Base-by-base conservation (phyloP, 805 yeast genomes). In the Candida peoriensis region DNA sequence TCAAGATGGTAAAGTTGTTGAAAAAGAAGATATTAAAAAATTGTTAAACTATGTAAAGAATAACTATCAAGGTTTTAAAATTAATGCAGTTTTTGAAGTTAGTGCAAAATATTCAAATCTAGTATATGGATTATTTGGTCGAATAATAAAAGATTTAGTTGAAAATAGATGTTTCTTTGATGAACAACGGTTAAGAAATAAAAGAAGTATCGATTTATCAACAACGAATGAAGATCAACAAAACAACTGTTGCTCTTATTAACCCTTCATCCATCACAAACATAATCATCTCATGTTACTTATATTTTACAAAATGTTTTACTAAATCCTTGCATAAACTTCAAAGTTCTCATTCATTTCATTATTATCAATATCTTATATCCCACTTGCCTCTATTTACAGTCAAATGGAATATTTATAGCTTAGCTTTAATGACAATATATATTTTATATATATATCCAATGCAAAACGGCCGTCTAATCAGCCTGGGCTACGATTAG, bases 71-170 rank as follows among this genome's bases (percentile, higher is more conserved):
- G 47, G 50, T 9, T 47, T 66, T 17, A 52, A 47, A 14, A 60
- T 69, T 24, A 55, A 60, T 19, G 71, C 70, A 2, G 63, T 64
- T 29, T 69, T 65, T 42, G 74, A 68, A 48, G 70, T 69, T 13
- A 68, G 70, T 41, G 72, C 73, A 19, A 66, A 63, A 45, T 62
- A 65, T 54, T 54, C 60, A 6, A 52, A 52, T 27, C 53, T 61
- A 4, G 66, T 64, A 0, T 61, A 63, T 30, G 54, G 62, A 7
- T 55, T 65, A 8, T 62, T 68, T 39, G 63, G 61, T 37, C 44
- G 52, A 13, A 54, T 67, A 6, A 55, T 68, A 11, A 57, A 60
- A 26, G 68, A 68, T 36, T 46, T 68, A n/a, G 61, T 66, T 5
- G 62, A 63, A 25, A 54, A 60, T 38, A 55, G 64, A 5, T 62